phyloP scores from a whole-genome alignment of 1,284 basidiomycete species.

The Sutorius eximius region DNA sequence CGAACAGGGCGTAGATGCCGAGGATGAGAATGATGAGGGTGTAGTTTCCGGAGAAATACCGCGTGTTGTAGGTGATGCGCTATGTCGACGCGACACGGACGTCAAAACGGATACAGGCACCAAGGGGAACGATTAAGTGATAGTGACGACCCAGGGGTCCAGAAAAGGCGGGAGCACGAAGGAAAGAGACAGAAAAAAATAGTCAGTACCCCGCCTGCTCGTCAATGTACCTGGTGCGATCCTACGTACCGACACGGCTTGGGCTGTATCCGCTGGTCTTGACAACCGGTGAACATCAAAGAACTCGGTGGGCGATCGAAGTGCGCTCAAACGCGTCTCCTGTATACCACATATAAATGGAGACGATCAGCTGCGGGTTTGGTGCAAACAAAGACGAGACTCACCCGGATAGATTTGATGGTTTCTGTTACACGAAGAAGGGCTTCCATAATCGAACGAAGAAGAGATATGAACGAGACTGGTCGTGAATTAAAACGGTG shows the following conservation, averaged over 20 bases:
- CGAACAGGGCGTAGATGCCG: conserved; percentile 88
- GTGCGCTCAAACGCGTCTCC: conserved; percentile 82
- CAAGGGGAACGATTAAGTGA: too few relatives aligned
- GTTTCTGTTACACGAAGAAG: conserved; percentile 64
- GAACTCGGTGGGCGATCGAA: conserved; percentile 80
- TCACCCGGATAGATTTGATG: conserved; percentile 71
- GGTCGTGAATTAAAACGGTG: not conserved
- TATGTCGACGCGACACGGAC: not conserved
- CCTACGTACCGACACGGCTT: conserved; percentile 62
- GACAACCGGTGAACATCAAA: conserved; percentile 91
- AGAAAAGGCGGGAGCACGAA: not conserved
- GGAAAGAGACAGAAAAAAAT: too few relatives aligned
- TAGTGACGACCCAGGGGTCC: too few relatives aligned
- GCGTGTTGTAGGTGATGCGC: conserved; percentile 94
- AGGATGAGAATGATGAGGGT: conserved; percentile 78
- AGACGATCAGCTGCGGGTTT: conserved; percentile 4
- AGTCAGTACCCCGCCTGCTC: not conserved
- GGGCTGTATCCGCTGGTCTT: conserved; percentile 71
- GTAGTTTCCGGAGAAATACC: conserved; percentile 94
- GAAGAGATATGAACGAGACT: not conserved
- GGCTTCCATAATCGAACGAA: conserved; percentile 52
- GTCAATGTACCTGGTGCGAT: not conserved
- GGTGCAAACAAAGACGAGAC: conserved; percentile 24
- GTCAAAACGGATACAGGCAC: not conserved
- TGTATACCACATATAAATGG: conserved; percentile 29